phyloP scores from a whole-genome alignment of 2,329 filamentous ascomycete genomes.

The Fusarium continuum region DNA sequence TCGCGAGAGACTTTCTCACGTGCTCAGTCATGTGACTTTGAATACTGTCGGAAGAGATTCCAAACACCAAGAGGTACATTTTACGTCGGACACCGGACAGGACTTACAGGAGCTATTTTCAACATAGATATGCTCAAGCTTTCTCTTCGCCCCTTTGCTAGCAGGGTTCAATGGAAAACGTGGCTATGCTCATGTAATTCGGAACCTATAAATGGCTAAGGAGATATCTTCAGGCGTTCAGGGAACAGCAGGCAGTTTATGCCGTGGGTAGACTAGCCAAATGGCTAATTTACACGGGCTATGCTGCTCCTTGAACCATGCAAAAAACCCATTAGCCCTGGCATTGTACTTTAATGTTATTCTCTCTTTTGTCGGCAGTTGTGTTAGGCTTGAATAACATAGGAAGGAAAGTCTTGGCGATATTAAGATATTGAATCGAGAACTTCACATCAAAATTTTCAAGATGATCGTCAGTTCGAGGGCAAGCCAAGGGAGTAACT shows the following conservation, averaged over 20 bases:
- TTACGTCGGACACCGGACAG: no score
- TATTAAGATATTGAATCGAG: not conserved
- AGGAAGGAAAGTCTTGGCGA: not conserved
- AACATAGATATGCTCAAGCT: not conserved
- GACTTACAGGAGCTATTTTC: conserved; percentile 17
- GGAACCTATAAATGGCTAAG: conserved; percentile 11
- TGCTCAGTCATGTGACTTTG: not conserved
- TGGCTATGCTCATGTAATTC: conserved; percentile 9
- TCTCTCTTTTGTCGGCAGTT: conserved; percentile 1
- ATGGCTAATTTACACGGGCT: conserved; percentile 6
- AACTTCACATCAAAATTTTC: not conserved
- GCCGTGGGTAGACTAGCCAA: not conserved
- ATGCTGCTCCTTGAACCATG: conserved; percentile 4
- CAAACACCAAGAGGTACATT: not conserved
- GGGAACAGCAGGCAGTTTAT: not conserved
- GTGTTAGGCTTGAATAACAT: not conserved
- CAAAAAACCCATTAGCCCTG: no score
- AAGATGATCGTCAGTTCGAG: not conserved
- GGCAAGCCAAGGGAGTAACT: not conserved
- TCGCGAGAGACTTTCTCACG: not conserved
- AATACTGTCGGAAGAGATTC: no score
- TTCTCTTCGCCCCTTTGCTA: not conserved
- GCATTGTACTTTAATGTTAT: not conserved
- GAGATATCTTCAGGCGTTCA: conserved; percentile 9
- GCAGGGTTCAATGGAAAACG: not conserved